Evolutionary conservation across 768 basidiomycete species (phyloP), one percentile per base, ranked within the genome.

Genomic region (Auricularia cornea): DNA sequence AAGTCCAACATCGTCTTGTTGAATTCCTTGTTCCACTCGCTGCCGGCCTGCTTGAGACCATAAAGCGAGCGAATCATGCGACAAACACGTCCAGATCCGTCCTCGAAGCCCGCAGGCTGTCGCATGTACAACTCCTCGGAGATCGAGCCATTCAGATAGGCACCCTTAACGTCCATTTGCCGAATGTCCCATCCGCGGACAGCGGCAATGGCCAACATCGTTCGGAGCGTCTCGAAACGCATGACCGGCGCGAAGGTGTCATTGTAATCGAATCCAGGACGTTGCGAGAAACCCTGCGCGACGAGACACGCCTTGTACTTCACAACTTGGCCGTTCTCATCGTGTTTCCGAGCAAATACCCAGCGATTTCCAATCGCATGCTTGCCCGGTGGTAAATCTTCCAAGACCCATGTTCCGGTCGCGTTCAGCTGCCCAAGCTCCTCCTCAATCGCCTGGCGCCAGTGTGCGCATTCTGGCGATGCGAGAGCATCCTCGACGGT

Each of bases 101-200:
- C 54, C 3, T 33, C 41, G 33, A 65, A 72, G 0, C 72, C 71
- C 5, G 70, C 62, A 0, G 69, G 74, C 31, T 74, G 75, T 0
- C 60, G 48, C 73, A 76, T 76, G 52, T 73, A 76, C 0, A 76
- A 67, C 23, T 75, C 72, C 38, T 75, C 75, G 35, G 71, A 35
- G 0, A 76, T 61, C 0, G 64, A 18, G 0, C 72, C 68, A 51
- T 77, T 71, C 1, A 77, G 67, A 59, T 75, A 76, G 0, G 72
- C 71, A 0, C 70, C 68, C 2, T 68, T 70, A 0, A 77, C 61
- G 16, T 77, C 74, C 61, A 76, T 69, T 30, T 71, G 69, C 1
- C 68, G 64, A 1, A 75, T 63, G n/a, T 75, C 70, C 67, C 69
- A 73, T n/a, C 72, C 63, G 1, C 72, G 38, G 26, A 64, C 57